Conservation (phyloP, 192 early-diverging fungal genomes). For the Ambispora gerdemannii region DNA sequence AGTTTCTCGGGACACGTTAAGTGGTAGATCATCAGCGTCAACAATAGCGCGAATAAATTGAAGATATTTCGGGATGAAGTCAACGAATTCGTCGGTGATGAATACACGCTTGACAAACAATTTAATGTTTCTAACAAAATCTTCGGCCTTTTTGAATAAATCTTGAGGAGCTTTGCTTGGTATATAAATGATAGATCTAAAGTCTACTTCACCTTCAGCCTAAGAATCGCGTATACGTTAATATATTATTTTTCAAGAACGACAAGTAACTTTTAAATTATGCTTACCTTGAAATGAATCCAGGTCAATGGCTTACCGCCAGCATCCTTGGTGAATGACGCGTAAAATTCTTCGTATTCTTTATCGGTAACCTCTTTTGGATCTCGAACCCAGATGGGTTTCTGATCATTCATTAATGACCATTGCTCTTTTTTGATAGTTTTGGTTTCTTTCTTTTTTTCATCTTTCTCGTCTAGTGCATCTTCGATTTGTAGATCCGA, state of each 20-base stretch:
- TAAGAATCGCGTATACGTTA: not conserved
- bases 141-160: slow-evolving; percentile 53
- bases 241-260: not conserved
- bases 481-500: slow-evolving; percentile 50
- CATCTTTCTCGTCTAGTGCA: slow-evolving; percentile 53
- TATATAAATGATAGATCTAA: slow-evolving; percentile 83
- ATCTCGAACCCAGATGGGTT: slow-evolving; percentile 91
- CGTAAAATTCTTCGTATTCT: slow-evolving; percentile 92
- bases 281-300: slow-evolving; percentile 73
- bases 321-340: slow-evolving; percentile 65
- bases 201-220: slow-evolving; percentile 91
- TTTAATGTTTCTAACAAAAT: slow-evolving; percentile 64
- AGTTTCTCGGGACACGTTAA: slow-evolving; percentile 97
- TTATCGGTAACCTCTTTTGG: slow-evolving; percentile 70
- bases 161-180: slow-evolving; percentile 61
- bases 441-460: slow-evolving; percentile 53
- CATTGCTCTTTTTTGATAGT: slow-evolving; percentile 59
- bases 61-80: slow-evolving; percentile 88
- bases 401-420: slow-evolving; percentile 83
- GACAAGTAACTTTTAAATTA: not conserved
- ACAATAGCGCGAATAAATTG: slow-evolving; percentile 92
- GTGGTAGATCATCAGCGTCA: slow-evolving; percentile 95
- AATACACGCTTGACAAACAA: slow-evolving; percentile 96
- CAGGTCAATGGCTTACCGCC: slow-evolving; percentile 65
- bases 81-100: slow-evolving; percentile 87